Percentiles rank a stretch among this genome's conserved stretches.
Evolutionary conservation across 2,329 filamentous ascomycete genomes (phyloP).

Genomic region (Ceratocystis smalleyi): DNA sequence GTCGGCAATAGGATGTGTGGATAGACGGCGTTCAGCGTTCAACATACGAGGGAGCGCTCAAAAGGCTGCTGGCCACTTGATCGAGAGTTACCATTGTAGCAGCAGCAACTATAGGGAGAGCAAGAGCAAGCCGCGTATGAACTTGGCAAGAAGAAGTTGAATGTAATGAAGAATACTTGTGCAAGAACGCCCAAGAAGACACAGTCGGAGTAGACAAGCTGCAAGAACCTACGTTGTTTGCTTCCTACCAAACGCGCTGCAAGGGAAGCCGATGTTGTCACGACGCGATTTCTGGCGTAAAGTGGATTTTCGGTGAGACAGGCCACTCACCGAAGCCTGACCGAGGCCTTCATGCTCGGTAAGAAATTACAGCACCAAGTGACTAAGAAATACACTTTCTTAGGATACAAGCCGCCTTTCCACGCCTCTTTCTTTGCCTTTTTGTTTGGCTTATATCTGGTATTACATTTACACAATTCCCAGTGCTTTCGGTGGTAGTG

Average conservation of each 20-base stretch:
- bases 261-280: neutral
- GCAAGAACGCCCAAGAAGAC: neutral
- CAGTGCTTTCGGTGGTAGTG: no score
- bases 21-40: neutral
- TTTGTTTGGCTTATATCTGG: no score
- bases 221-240: neutral
- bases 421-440: no score
- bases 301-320: neutral
- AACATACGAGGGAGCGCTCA: conserved; percentile 25
- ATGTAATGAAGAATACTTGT: neutral
- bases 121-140: neutral
- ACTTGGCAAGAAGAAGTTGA: neutral
- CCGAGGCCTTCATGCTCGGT: neutral
- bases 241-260: neutral
- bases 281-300: conserved; percentile 2
- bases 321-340: neutral
- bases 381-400: neutral
- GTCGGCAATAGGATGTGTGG: conserved; percentile 20
- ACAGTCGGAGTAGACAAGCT: neutral
- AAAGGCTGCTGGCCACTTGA: conserved; percentile 24
- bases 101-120: conserved; percentile 7
- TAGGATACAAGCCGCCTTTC: no score
- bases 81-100: conserved; percentile 24
- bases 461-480: no score
- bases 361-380: neutral